phyloP scores from a whole-genome alignment of 257 asterid species.

The Solanum phureja region DNA sequence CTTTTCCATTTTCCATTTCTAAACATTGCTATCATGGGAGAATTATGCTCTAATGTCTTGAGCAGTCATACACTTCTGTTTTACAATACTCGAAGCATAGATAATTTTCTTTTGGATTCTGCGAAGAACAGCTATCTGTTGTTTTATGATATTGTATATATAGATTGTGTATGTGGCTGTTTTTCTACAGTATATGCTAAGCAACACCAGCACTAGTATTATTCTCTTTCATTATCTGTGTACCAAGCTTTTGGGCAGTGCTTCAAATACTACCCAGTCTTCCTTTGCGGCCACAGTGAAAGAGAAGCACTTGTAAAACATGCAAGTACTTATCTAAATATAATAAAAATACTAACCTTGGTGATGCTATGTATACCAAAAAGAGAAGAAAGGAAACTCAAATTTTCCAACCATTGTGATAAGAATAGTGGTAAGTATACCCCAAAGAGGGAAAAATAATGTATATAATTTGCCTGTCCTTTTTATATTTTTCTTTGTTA shows the following conservation, averaged over 20 bases:
- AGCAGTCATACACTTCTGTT: not conserved
- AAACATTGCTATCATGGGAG: not conserved
- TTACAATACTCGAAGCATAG: not conserved
- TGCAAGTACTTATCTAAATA: not conserved
- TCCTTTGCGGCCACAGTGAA: not conserved
- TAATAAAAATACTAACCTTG: not conserved
- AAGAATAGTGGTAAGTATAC: not conserved
- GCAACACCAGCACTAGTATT: not conserved
- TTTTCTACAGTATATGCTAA: not conserved
- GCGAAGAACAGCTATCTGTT: not conserved
- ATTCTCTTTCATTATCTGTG: not conserved
- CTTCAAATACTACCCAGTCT: not conserved
- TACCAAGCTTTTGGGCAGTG: not conserved
- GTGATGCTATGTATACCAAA: not conserved
- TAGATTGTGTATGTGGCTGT: not conserved
- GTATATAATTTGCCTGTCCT: not conserved
- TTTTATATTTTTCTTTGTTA: not conserved
- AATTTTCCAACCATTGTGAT: not conserved
- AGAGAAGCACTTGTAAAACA: not conserved
- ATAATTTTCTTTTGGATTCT: not conserved
- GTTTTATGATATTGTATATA: not conserved
- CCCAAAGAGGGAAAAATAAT: not conserved
- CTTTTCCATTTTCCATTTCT: not conserved
- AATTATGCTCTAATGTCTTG: not conserved
- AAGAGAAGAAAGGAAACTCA: not conserved